Conservation (phyloP, 208 protist genomes). For the Leishmania guyanensis region DNA sequence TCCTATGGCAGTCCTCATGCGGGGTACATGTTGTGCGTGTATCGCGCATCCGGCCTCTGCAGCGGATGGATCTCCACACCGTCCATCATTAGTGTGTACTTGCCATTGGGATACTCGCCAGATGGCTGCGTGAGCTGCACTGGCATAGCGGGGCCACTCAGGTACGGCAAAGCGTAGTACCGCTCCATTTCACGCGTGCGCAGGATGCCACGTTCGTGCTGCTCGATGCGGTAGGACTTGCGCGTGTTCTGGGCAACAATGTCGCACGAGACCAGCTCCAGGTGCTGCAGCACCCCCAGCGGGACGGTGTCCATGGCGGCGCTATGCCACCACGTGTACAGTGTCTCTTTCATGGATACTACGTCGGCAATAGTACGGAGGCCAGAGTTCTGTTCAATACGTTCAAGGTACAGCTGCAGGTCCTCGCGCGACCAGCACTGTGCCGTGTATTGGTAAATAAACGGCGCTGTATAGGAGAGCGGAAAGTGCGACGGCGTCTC, state of each 20-base stretch:
- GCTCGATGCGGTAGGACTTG: conserved; percentile 37
- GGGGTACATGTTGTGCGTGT: conserved; percentile 69
- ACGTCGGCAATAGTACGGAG: conserved; percentile 57
- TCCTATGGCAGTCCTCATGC: conserved; percentile 19
- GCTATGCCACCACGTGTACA: conserved; percentile 31
- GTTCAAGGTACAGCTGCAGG: conserved; percentile 47
- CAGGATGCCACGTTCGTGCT: conserved; percentile 53
- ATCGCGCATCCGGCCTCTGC: conserved; percentile 52
- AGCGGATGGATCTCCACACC: conserved; percentile 58
- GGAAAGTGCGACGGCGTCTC: conserved; percentile 69
- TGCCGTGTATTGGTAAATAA: conserved; percentile 78
- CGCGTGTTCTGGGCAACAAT: conserved; percentile 60
- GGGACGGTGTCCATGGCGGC: conserved; percentile 36
- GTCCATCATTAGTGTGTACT: conserved; percentile 57
- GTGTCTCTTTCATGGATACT: conserved; percentile 16
- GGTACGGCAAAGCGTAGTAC: conserved; percentile 76
- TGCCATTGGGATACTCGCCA: conserved; percentile 59
- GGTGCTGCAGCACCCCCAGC: conserved; percentile 60
- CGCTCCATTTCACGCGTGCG: conserved; percentile 71
- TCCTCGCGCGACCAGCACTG: conserved; percentile 58
- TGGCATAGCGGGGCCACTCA: conserved; percentile 69
- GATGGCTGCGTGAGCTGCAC: conserved; percentile 44
- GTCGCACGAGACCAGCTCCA: conserved; percentile 58
- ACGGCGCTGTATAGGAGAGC: conserved; percentile 59
- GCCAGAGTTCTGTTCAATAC: conserved; percentile 46